Evolutionary conservation across 768 basidiomycete species (phyloP), one percentile per base, ranked within the genome.

Genomic region (Dioszegia crocea): DNA sequence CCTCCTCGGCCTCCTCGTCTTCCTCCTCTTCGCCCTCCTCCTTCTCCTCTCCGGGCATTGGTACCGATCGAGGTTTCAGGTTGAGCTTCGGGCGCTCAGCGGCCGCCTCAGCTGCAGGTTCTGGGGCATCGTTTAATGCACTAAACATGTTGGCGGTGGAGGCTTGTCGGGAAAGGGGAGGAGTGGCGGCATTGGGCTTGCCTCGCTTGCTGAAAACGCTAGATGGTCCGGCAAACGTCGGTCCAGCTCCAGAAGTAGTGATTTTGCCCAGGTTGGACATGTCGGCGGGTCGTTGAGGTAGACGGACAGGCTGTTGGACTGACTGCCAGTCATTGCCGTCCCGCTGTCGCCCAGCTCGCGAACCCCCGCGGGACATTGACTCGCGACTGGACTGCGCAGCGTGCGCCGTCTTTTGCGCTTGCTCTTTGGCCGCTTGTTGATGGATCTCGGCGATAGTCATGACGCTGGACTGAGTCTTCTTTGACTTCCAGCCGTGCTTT

Each of bases 401-500:
- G 4, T 24, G 23, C 82, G 85, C 71, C 41, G 80, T 80, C 76
- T 70, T 66, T 50, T 87, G 88, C 31, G 76, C 77, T 40, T 76
- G 67, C 77, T 92, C 89, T 78, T 88, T 89, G 29, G 88, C 88
- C 66, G 85, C 88, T 85, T 91, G 68, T 38, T 68, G 67, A 68
- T 93, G 92, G 30, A 97, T 83, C 64, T 91, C 86, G 43, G 92
- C 88, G 67, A 96, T 85, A 3, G 91, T 96, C 30, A 87, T 81
- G 4, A 92, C 92, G 11, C 87, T 90, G 51, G 86, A 85, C 27
- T 86, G 82, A 46, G 79, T 79, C 68, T 86, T 85, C 50, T 91
- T 84, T 43, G 82, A 78, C 39, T 85, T 74, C 94, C 93, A 98
- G 73, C 84, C 86, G 55, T 86, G 85, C 27, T 84, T 83, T 50